phyloP scores from a whole-genome alignment of 306 rosid genomes.

The Pachyrhizus erosus region DNA sequence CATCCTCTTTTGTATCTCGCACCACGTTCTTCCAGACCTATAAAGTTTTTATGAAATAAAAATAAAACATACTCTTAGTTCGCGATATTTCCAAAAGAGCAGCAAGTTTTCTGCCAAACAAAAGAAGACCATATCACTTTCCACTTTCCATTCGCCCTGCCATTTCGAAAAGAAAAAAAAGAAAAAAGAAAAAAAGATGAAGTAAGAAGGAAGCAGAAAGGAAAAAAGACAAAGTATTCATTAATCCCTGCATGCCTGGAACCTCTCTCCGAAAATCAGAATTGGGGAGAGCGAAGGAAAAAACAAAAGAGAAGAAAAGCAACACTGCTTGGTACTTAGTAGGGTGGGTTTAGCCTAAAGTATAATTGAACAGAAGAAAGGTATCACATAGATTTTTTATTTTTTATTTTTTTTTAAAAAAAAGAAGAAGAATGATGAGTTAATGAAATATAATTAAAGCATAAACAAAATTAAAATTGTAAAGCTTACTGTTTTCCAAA shows the following conservation, averaged over 20 bases:
- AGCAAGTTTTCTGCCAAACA: not conserved
- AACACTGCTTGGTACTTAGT: not conserved
- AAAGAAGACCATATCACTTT: not conserved
- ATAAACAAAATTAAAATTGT: constrained; percentile 27
- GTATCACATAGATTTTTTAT: constrained; percentile 24
- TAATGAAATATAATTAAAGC: constrained; percentile 25
- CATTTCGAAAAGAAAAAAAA: not conserved
- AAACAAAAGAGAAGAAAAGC: not conserved
- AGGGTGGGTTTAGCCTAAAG: constrained; percentile 30
- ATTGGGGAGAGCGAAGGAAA: not conserved
- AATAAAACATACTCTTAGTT: not conserved
- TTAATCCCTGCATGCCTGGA: constrained; percentile 40
- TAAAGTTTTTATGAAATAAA: no score
- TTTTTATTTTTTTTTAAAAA: not conserved
- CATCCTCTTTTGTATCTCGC: no score
- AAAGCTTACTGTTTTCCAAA: constrained; percentile 50
- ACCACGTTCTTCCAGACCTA: no score
- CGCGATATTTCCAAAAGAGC: not conserved
- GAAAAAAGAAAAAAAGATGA: not conserved
- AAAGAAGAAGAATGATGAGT: not conserved
- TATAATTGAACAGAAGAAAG: constrained; percentile 26
- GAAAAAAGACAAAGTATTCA: constrained; percentile 34
- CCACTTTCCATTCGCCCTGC: not conserved
- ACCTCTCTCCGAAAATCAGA: constrained; percentile 11
- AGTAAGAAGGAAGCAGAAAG: constrained; percentile 13